These are phyloP conservation scores for Plasmodium blacklocki DNA, from an alignment of 169 alveolate species.

Conservation along the genomic window DNA sequence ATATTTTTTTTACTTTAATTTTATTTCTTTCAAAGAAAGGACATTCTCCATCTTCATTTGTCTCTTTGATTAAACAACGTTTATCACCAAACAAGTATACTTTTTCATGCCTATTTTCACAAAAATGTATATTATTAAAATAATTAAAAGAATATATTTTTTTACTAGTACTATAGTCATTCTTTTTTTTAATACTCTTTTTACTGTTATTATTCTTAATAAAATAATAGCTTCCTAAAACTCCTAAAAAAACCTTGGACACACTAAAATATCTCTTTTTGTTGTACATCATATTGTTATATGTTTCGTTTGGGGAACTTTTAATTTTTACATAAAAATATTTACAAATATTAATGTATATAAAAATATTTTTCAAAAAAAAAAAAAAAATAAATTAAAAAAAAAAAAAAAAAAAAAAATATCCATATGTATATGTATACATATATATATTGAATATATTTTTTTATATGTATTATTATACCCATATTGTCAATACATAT, in stretches of 20 bases:
- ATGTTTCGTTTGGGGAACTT: not conserved
- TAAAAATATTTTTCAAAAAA: not conserved
- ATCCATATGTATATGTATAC: too few relatives aligned
- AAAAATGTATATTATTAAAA: slow-evolving; percentile 12
- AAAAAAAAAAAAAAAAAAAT: too few relatives aligned
- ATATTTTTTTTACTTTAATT: slow-evolving; percentile 68
- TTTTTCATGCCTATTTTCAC: slow-evolving; percentile 47
- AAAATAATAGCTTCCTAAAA: slow-evolving; percentile 27
- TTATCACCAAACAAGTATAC: slow-evolving; percentile 73
- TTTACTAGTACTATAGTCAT: too few relatives aligned
- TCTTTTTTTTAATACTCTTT: too few relatives aligned
- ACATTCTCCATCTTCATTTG: slow-evolving; percentile 54
- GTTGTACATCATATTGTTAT: slow-evolving; percentile 15
- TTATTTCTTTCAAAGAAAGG: slow-evolving; percentile 49
- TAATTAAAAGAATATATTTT: too few relatives aligned
- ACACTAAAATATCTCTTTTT: slow-evolving; percentile 7
- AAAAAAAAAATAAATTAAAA: not conserved
- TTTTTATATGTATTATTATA: too few relatives aligned
- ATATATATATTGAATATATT: too few relatives aligned
- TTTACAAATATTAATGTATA: not conserved
- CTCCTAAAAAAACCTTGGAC: slow-evolving; percentile 20
- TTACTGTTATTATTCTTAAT: slow-evolving; percentile 8
- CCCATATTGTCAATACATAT: too few relatives aligned
- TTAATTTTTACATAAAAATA: not conserved
- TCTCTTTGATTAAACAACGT: slow-evolving; percentile 58